Evolutionary conservation across 495 filamentous ascomycete genomes (phyloP), one percentile per base, ranked within the genome.

Genomic region (Neurospora tetrasperma): DNA sequence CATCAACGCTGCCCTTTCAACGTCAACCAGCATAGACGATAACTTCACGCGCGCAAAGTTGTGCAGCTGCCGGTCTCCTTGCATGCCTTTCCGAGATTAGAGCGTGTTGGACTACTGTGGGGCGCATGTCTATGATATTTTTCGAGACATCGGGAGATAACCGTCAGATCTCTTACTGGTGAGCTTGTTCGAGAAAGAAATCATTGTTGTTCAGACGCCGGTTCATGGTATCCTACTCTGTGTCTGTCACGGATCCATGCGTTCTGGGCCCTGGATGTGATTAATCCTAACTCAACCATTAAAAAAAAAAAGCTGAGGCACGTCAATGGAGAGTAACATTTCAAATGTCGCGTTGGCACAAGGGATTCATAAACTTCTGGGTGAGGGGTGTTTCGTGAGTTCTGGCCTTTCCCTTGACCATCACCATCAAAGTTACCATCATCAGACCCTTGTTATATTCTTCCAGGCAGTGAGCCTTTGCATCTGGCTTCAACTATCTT

Each of bases 161-260:
- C 77, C 75, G 69, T 76, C 74, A 76, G 75, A 74, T 77, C 72
- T 77, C 75, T 80, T 75, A 81, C 79, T 82, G 80, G 79, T 71
- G 76, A 76, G 73, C 46, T 70, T 48, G 69, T 39, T 69, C 70
- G 12, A 72, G 46, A 18, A 66, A 35, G 54, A 12, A 66, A 27
- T 12, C 3, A 18, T 9, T 66, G 54, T 73, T 48, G 73, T 75
- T 35, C 54, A 14, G 44, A 71, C 27, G 20, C 44, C 48, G 20
- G 35, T 42, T 35, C 35, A 59, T 23, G 54, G 14, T 44, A 70
- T 69, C 73, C 70, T 74, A 78, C 76, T 71, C 72, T 76, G 74
- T 73, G 68, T 71, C 62, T 59, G 72, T 35, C 44, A 12, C 54
- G 14, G 68, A 39, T 69, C 69, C 71, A 70, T 70, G 20, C 71